Base-by-base conservation (phyloP, 1,284 basidiomycete genomes). In the Uromyces viciae-fabae region DNA sequence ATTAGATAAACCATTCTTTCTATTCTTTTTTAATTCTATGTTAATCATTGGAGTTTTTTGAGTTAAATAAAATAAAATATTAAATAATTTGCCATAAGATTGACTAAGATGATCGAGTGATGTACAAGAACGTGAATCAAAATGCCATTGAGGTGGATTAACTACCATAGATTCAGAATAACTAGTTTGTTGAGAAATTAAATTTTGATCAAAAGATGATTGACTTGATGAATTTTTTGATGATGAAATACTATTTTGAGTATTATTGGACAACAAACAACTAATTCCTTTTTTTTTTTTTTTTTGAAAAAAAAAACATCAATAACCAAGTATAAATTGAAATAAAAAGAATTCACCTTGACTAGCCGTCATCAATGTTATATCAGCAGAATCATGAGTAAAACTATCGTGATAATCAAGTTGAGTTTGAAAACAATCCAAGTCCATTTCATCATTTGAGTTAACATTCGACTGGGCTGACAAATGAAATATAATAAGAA, bases 131-230 rank as follows among this genome's bases (percentile, higher is more conserved):
- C 68, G 52, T 9, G 43, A n/a, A 38, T 80, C 77, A 25, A 80
- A 80, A 46, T 80, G 42, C 77, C 77, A 80, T 62, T 73, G 52
- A 3, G 69, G 77, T 42, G 43, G 77, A 38, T 80, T 80, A 40
- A 62, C 68, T 0, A 80, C 54, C 40, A 80, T 40, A 1, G 77
- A 80, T 28, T 80, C 77, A 0, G 77, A 73, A 25, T 62, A 73
- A 17, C 28, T 73, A 9, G 69, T 52, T 33, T 73, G 31, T 17
- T 49, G 52, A 2, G 71, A 9, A 38, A 19, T 22, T 3, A 22
- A n/a, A n/a, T n/a, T n/a, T n/a, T n/a, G n/a, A n/a, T n/a, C n/a
- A n/a, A n/a, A n/a, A n/a, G n/a, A n/a, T n/a, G n/a, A n/a, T n/a
- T n/a, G n/a, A n/a, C n/a, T n/a, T n/a, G 66, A 46, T 28, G 42